Conservation (phyloP, 2,329 filamentous ascomycete species). For the Helotiales sp. region DNA sequence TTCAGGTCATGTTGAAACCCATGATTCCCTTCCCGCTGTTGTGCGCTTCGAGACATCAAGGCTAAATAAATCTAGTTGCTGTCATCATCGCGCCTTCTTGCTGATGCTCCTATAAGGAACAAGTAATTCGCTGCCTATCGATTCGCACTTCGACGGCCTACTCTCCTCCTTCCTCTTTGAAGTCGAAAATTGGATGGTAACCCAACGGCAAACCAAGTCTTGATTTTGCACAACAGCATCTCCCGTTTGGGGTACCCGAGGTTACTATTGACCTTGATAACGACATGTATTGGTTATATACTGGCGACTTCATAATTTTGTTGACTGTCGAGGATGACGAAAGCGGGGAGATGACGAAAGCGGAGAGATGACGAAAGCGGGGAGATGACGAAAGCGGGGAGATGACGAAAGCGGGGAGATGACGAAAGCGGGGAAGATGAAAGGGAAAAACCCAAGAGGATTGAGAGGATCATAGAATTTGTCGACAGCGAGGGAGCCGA, state of each 20-base stretch:
- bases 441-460: constrained; percentile 4
- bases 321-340: constrained; percentile 18
- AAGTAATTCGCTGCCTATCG: not conserved
- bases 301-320: constrained; percentile 22
- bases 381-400: too few relatives aligned
- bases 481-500: constrained; percentile 11
- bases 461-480: constrained; percentile 22
- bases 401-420: too few relatives aligned
- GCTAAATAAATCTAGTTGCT: too few relatives aligned
- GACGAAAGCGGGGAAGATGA: constrained; percentile 15
- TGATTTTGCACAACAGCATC: constrained; percentile 17
- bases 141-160: not conserved
- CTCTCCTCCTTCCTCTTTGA: constrained; percentile 8
- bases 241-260: constrained; percentile 1
- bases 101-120: not conserved
- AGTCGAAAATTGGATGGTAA: constrained; percentile 14
- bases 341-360: too few relatives aligned
- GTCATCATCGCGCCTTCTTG: not conserved
- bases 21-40: not conserved
- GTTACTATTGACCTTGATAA: not conserved
- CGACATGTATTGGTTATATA: constrained; percentile 12
- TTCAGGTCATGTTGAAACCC: not conserved
- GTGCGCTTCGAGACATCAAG: too few relatives aligned
- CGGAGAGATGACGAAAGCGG: too few relatives aligned
- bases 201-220: constrained; percentile 15